Evolutionary conservation across 805 yeast species (phyloP).

Genomic region (Cyberlindnera nakhonratchasimensis): DNA sequence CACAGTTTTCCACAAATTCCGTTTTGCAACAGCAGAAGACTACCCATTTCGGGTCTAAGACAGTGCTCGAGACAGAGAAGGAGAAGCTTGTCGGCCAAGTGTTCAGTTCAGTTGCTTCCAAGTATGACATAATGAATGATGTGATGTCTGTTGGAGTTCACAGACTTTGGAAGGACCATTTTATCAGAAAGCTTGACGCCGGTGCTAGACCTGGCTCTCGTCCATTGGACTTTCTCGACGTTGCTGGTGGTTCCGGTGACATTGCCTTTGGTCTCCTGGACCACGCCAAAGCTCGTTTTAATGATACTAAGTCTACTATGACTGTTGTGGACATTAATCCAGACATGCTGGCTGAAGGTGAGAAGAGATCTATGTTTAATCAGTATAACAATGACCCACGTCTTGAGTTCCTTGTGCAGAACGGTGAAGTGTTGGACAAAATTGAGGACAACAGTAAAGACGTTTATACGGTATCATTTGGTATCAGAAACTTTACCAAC

Average conservation of each 20-base stretch:
- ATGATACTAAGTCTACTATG: conserved; percentile 76
- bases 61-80: conserved; percentile 75
- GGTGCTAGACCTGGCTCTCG: conserved; percentile 86
- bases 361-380: conserved; percentile 61
- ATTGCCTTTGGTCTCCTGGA: conserved; percentile 93
- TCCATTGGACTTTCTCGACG: conserved; percentile 87
- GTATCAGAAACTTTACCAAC: conserved; percentile 94
- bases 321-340: conserved; percentile 92
- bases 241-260: conserved; percentile 99
- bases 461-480: conserved; percentile 94
- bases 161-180: conserved; percentile 90
- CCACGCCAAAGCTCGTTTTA: conserved; percentile 77
- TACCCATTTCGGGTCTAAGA: conserved; percentile 92
- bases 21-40: conserved; percentile 34
- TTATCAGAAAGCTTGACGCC: conserved; percentile 84
- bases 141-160: conserved; percentile 96
- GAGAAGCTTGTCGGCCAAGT: conserved; percentile 82
- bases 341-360: conserved; percentile 94
- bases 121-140: conserved; percentile 95
- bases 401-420: conserved; percentile 80
- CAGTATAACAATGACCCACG: conserved; percentile 52
- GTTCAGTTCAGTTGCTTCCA: conserved; percentile 91
- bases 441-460: conserved; percentile 88
- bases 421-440: conserved; percentile 84
- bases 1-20: conserved; percentile 8